Conservation (phyloP, 371 early-diverging fungal genomes). For the Actinomortierella wolfii region DNA sequence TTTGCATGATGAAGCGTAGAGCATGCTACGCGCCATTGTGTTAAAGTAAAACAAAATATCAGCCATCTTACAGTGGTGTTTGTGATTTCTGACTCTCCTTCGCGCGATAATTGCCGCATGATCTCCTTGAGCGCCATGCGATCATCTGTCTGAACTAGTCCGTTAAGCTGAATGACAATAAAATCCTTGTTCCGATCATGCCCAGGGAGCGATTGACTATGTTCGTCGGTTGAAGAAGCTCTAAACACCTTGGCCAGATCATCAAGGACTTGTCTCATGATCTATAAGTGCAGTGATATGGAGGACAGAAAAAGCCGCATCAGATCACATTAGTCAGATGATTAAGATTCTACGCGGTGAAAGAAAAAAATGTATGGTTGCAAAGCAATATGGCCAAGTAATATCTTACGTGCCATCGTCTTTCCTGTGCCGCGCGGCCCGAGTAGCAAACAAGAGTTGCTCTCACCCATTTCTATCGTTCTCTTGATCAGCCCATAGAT, state of each 20-base stretch:
- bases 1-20: constrained; percentile 6
- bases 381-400: neutral
- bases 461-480: constrained; percentile 70
- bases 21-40: constrained; percentile 7
- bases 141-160: constrained; percentile 84
- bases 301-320: too few species aligned
- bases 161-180: constrained; percentile 75
- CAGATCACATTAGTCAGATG: too few species aligned
- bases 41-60: neutral
- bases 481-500: constrained; percentile 58
- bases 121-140: constrained; percentile 82
- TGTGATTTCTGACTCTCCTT: constrained; percentile 45
- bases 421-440: constrained; percentile 84
- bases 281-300: constrained; percentile 17
- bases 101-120: constrained; percentile 69
- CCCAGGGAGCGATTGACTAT: too few species aligned
- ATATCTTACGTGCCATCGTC: constrained; percentile 44
- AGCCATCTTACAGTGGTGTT: constrained; percentile 17
- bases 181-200: constrained; percentile 51
- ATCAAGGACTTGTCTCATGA: constrained; percentile 49
- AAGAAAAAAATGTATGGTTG: neutral
- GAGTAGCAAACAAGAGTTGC: constrained; percentile 76
- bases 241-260: constrained; percentile 25
- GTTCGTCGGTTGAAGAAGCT: constrained; percentile 5
- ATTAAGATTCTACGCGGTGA: neutral